Evolutionary conservation across 768 basidiomycete genomes (phyloP).

Genomic region (Trichaptum fuscoviolaceum): DNA sequence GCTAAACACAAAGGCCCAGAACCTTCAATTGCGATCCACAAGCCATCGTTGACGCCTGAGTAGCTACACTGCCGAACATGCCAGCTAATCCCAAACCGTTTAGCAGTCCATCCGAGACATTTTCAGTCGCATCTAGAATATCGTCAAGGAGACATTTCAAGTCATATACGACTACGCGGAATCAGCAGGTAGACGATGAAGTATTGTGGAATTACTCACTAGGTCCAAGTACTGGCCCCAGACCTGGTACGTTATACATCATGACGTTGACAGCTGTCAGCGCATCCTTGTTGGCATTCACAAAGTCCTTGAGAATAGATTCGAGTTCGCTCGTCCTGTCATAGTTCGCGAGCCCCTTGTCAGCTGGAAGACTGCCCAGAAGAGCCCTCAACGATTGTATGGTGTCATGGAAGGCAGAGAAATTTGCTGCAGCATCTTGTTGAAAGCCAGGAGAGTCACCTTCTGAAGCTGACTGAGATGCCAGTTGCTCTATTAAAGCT

Average conservation of each 20-base stretch:
- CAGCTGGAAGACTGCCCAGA: slow-evolving; percentile 25
- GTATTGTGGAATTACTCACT: slow-evolving; percentile 34
- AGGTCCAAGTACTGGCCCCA: slow-evolving; percentile 50
- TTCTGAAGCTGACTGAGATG: slow-evolving; percentile 25
- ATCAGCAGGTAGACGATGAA: slow-evolving; percentile 7
- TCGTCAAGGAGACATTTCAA: slow-evolving; percentile 57
- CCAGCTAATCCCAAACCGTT: slow-evolving; percentile 33
- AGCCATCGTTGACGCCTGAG: background rate
- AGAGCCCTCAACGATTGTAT: slow-evolving; percentile 26
- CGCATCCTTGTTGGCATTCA: slow-evolving; percentile 44
- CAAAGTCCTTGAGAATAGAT: slow-evolving; percentile 40
- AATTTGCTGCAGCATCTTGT: slow-evolving; percentile 29
- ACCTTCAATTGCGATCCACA: background rate
- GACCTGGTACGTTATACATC: slow-evolving; percentile 34
- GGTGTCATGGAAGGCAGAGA: slow-evolving; percentile 31
- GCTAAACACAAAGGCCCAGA: background rate
- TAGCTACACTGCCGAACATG: background rate
- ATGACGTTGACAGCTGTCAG: slow-evolving; percentile 30
- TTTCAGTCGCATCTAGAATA: slow-evolving; percentile 42
- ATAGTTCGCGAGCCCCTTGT: slow-evolving; percentile 50
- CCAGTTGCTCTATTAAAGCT: slow-evolving; percentile 13
- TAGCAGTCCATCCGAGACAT: slow-evolving; percentile 42
- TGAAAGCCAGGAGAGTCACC: slow-evolving; percentile 28
- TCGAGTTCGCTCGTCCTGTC: slow-evolving; percentile 40
- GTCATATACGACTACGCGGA: slow-evolving; percentile 44